Evolutionary conservation across 768 basidiomycete genomes (phyloP).

Genomic region (Phallus indusiatus): DNA sequence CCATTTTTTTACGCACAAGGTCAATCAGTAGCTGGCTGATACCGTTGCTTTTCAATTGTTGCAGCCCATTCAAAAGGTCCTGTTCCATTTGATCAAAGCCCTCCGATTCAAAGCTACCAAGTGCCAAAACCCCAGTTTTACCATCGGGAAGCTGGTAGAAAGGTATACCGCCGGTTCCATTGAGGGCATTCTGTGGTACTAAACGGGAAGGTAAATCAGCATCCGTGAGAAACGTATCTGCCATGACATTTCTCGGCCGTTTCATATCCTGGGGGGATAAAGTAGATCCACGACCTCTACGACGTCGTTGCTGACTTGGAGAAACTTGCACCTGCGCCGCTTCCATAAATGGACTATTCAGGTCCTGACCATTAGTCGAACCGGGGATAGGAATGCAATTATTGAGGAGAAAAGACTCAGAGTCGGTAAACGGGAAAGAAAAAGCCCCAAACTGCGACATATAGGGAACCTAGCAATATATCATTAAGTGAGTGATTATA

Average conservation of each 20-base stretch:
- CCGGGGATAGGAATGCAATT: slow-evolving; percentile 40
- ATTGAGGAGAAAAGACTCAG: slow-evolving; percentile 37
- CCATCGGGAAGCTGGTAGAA: slow-evolving; percentile 47
- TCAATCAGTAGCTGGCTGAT: slow-evolving; percentile 49
- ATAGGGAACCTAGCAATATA: slow-evolving; percentile 38
- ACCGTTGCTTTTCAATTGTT: slow-evolving; percentile 36
- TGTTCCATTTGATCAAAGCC: slow-evolving; percentile 32
- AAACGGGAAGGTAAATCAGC: slow-evolving; percentile 26
- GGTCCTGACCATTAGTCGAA: slow-evolving; percentile 34
- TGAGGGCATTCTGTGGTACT: slow-evolving; percentile 27
- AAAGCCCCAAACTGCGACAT: slow-evolving; percentile 41
- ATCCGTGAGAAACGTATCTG: slow-evolving; percentile 39
- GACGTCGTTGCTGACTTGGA: slow-evolving; percentile 1
- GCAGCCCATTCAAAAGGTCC: slow-evolving; percentile 37
- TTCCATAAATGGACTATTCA: slow-evolving; percentile 12
- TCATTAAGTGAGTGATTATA: slow-evolving; percentile 19
- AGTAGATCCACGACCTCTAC: slow-evolving; percentile 17
- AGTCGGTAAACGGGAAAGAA: slow-evolving; percentile 39
- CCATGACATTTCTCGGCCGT: slow-evolving; percentile 38
- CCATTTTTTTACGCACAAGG: slow-evolving; percentile 24
- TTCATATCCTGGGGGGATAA: slow-evolving; percentile 13
- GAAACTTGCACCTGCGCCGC: not conserved
- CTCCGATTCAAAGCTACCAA: slow-evolving; percentile 46
- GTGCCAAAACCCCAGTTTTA: slow-evolving; percentile 44
- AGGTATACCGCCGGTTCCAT: slow-evolving; percentile 42